Evolutionary conservation across 2,329 filamentous ascomycete genomes (phyloP).

Genomic region (Clathrospora elynae): DNA sequence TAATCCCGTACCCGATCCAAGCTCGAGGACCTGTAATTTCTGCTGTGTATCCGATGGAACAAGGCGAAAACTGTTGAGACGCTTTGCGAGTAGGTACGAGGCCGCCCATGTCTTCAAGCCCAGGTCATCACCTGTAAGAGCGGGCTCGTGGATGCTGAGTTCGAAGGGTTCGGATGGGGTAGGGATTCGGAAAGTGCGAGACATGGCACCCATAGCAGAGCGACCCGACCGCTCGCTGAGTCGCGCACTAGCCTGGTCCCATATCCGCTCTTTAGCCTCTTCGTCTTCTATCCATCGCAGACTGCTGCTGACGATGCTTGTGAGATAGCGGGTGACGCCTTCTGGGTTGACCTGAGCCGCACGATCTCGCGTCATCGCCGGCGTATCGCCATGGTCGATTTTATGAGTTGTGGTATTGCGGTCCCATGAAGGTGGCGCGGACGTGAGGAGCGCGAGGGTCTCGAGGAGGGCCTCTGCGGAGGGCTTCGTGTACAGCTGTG

Average conservation of each 20-base stretch:
- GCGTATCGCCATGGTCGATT: constrained; percentile 34
- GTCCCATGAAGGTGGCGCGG: constrained; percentile 72
- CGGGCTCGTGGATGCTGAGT: constrained; percentile 80
- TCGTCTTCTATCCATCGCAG: constrained; percentile 72
- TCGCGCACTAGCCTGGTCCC: constrained; percentile 77
- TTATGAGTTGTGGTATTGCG: constrained; percentile 41
- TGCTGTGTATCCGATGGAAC: constrained; percentile 1
- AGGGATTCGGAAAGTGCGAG: constrained; percentile 64
- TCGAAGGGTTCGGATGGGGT: constrained; percentile 51
- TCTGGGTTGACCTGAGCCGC: constrained; percentile 51
- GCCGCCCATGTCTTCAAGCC: constrained; percentile 97
- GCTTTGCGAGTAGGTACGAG: constrained; percentile 80
- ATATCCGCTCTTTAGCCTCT: constrained; percentile 69
- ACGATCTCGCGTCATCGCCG: constrained; percentile 6
- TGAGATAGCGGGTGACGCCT: constrained; percentile 68
- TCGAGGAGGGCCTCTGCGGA: constrained; percentile 66
- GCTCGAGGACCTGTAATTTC: constrained; percentile 64
- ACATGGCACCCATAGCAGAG: constrained; percentile 67
- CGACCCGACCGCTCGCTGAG: constrained; percentile 87
- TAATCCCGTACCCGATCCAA: constrained; percentile 91
- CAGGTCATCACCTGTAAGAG: constrained; percentile 83
- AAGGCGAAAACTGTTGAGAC: constrained; percentile 57
- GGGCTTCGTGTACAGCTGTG: constrained; percentile 81
- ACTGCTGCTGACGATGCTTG: constrained; percentile 68
- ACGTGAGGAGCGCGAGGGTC: constrained; percentile 68